Base-by-base conservation (phyloP, 177 flowering plant species). In the Vitis hybrid region DNA sequence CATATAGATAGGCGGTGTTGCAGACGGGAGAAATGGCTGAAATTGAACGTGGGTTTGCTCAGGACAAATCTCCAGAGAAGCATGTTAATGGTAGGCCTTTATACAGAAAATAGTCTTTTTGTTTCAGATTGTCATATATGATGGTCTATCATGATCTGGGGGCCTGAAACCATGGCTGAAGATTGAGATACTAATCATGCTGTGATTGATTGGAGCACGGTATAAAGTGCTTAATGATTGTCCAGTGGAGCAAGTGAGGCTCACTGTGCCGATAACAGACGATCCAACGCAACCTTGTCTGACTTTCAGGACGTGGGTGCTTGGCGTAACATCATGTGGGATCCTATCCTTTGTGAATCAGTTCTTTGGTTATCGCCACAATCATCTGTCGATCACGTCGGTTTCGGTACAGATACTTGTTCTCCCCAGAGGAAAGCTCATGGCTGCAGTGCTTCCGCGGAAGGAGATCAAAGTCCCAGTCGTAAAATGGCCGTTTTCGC, bases 301-400 rank as follows among this genome's bases (percentile, higher is more conserved):
- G 27, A 87, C 90, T 2, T 83, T 85, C 71, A 51, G 94, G 40
- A 85, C 88, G 74, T 90, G 94, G 92, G 46, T 80, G 19, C 77
- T 90, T 9, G 94, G 93, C 59, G 0, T 83, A 0, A 0, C 55
- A 3, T 78, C 86, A 0, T 87, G 91, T 51, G 51, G 18, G 2
- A 11, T 86, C 17, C 77, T 89, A 1, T 71, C 90, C 0, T 89
- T 84, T 70, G 56, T 84, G 73, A 86, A 89, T 74, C 86, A 83
- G 54, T 89, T 89, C 61, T 86, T 89, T 52, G 59, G 79, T 1
- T 89, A 78, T 62, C 77, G 90, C 1, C 63, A 63, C 27, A 82
- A 86, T 32, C 65, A 14, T 27, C 75, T 87, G 0, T 54, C 2
- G 3, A 46, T 84, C 9, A 32, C 76, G 0, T 66, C 89, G 0